Evolutionary conservation across 2,329 filamentous ascomycete genomes (phyloP).

Genomic region (Coleophoma cylindrospora): DNA sequence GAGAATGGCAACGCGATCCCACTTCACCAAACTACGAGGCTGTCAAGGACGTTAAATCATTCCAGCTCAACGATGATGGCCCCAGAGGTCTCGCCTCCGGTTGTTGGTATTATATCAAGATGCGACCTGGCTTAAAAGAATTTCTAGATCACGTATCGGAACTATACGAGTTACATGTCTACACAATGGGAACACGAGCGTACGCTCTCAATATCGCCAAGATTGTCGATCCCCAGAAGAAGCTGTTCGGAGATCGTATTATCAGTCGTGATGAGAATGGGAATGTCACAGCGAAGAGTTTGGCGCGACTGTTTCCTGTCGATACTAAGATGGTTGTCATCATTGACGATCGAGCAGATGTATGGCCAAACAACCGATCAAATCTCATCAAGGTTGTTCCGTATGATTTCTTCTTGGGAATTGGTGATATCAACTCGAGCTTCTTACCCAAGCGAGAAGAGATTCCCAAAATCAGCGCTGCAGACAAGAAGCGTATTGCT

Average conservation of each 20-base stretch:
- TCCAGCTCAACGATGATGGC: conserved; percentile 81
- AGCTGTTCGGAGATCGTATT: conserved; percentile 88
- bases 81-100: conserved; percentile 62
- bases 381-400: conserved; percentile 94
- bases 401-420: conserved; percentile 97
- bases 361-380: conserved; percentile 85
- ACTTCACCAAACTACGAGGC: conserved; percentile 87
- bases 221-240: conserved; percentile 86
- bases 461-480: conserved; percentile 26
- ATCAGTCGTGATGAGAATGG: conserved; percentile 97
- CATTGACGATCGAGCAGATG: conserved; percentile 93
- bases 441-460: conserved; percentile 79
- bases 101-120: conserved; percentile 98
- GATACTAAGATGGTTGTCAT: conserved; percentile 99
- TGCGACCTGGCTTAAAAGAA: conserved; percentile 77
- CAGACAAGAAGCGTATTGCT: conserved; percentile 14
- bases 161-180: conserved; percentile 93
- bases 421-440: conserved; percentile 97
- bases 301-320: conserved; percentile 88
- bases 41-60: conserved; percentile 81
- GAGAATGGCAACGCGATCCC: conserved; percentile 88
- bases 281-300: conserved; percentile 82
- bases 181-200: conserved; percentile 98
- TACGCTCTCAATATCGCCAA: conserved; percentile 89
- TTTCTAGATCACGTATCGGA: conserved; percentile 76